Evolutionary conservation across 495 filamentous ascomycete genomes (phyloP), one percentile per base, ranked within the genome.

Genomic region (Elasticomyces elasticus): DNA sequence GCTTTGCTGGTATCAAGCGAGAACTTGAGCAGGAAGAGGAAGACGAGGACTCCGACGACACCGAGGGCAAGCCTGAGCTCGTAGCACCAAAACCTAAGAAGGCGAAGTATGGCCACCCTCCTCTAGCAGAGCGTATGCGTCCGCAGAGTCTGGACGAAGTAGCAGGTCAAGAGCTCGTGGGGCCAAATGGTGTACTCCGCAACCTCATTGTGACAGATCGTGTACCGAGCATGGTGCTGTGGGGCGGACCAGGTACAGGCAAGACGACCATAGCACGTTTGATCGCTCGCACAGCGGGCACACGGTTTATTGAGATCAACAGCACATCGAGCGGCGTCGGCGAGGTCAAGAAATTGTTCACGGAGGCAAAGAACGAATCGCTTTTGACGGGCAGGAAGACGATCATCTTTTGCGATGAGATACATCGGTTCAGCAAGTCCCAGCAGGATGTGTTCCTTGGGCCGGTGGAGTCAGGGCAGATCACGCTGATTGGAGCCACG

Each of bases 191-290:
- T 1, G 80, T 96, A 9, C 76, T 98, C 9, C 84, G 91, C 10
- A 82, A 87, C n/a, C 73, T 98, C 37, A 91, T 98, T 61, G 86
- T 96, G 66, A 77, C 84, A 59, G 85, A 90, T 60, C 73, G 84
- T 1, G 82, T 98, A 19, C 91, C 92, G 0, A 91, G 86, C 30
- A 95, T 98, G 88, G 88, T 98, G 26, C 67, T 98, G 10, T 97
- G 92, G 92, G 92, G 92, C 17, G 77, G 79, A 10, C 83, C 90
- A 1, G 92, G 92, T 1, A 95, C 89, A 3, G 92, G 92, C 26
- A 98, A 98, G 71, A 98, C 92, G 1, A 97, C 92, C 0, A 96
- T 98, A 56, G 92, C 91, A 10, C 73, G 91, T n/a, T 86, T 94
- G 7, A 85, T 98, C 51, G 85, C 92, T n/a, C 78, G 81, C 1